phyloP scores from a whole-genome alignment of 2,329 filamentous ascomycete species.

The Cadophora sp. region DNA sequence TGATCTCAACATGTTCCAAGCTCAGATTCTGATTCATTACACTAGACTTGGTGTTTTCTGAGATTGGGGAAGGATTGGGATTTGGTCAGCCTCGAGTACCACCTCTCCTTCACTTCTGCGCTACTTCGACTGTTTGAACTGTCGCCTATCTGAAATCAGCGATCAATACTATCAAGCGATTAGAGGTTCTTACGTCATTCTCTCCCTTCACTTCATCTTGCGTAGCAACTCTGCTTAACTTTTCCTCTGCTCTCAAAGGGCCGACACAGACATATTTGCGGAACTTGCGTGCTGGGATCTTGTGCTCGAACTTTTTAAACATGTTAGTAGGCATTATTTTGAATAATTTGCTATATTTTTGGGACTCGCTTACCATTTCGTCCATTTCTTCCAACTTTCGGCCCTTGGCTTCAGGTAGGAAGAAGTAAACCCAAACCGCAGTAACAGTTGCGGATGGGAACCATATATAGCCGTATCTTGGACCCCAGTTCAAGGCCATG shows the following conservation, averaged over 20 bases:
- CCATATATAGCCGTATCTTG: conserved; percentile 65
- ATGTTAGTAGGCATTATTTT: not conserved
- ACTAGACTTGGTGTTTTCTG: too few relatives aligned
- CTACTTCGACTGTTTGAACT: not conserved
- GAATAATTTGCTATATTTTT: too few relatives aligned
- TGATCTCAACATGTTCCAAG: too few relatives aligned
- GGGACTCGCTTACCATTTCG: conserved; percentile 17
- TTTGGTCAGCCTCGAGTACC: too few relatives aligned
- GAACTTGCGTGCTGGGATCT: conserved; percentile 27
- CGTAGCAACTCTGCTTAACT: conserved; percentile 10
- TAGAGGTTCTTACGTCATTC: not conserved
- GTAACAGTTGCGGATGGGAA: conserved; percentile 24
- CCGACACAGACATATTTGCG: conserved; percentile 28
- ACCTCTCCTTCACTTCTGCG: not conserved
- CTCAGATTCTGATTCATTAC: too few relatives aligned
- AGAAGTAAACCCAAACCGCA: conserved; percentile 55
- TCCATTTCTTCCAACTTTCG: conserved; percentile 59
- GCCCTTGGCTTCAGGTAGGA: conserved; percentile 61
- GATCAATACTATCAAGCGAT: not conserved
- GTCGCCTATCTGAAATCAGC: not conserved
- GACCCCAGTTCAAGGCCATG: conserved; percentile 59
- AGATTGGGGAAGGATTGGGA: too few relatives aligned
- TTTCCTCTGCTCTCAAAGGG: conserved; percentile 22
- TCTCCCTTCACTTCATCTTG: not conserved
- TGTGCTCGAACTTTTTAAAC: conserved; percentile 23